Conservation (phyloP, 495 filamentous ascomycete genomes). For the Staphylotrichum longicolle region DNA sequence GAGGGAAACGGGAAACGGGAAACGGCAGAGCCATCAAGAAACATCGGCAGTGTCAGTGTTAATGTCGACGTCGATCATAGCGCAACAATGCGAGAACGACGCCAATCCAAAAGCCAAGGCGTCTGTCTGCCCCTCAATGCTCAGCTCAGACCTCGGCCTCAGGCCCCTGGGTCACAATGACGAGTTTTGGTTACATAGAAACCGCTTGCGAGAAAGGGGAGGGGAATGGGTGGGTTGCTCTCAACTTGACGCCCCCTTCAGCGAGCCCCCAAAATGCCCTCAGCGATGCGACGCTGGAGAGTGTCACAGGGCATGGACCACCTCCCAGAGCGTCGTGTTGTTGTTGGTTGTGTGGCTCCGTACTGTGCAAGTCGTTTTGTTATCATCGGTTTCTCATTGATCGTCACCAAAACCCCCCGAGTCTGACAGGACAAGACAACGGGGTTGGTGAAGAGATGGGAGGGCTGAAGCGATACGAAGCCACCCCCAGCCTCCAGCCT, state of each 20-base stretch:
- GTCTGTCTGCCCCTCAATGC: neutral
- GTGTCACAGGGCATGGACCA: constrained; percentile 5
- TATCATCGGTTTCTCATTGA: neutral
- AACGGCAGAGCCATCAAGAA: neutral
- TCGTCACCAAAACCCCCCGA: neutral
- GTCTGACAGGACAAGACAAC: neutral
- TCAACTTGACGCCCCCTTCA: too few relatives aligned
- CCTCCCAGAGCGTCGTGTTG: neutral
- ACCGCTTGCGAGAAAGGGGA: neutral
- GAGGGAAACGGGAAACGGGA: constrained; percentile 6
- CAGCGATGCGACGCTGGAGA: constrained; percentile 9
- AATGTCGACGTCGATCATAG: constrained; percentile 10
- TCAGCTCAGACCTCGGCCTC: neutral
- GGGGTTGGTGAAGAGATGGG: neutral
- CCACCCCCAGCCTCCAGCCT: neutral
- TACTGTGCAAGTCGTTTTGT: neutral
- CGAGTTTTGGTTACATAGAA: neutral
- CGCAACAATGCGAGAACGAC: neutral
- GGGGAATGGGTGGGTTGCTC: neutral
- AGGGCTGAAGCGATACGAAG: neutral
- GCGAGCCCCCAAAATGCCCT: neutral
- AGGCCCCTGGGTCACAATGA: neutral
- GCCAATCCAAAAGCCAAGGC: neutral
- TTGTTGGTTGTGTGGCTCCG: neutral
- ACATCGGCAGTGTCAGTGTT: constrained; percentile 4